phyloP scores from a whole-genome alignment of 495 filamentous ascomycete species.

The Hypoxylon trugodes region DNA sequence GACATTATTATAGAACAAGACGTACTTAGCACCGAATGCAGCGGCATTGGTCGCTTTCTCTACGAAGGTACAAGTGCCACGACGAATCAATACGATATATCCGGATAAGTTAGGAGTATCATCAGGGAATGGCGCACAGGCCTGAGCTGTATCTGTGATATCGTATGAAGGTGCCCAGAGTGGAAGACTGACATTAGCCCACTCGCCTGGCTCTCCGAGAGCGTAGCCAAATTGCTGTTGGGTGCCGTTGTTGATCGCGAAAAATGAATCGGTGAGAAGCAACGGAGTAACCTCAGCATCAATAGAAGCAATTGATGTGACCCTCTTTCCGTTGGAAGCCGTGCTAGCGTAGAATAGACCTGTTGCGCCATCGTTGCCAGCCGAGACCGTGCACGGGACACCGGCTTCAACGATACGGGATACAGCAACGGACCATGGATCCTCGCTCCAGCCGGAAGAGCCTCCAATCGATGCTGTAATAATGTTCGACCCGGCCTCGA shows the following conservation, averaged over 20 bases:
- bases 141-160: constrained; percentile 55
- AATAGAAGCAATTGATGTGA: constrained; percentile 62
- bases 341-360: constrained; percentile 65
- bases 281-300: constrained; percentile 56
- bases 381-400: constrained; percentile 63
- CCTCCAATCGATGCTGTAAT: constrained; percentile 69
- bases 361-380: constrained; percentile 60
- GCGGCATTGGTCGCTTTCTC: constrained; percentile 59
- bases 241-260: constrained; percentile 41
- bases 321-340: constrained; percentile 59
- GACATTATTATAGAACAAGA: constrained; percentile 63
- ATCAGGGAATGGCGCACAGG: constrained; percentile 54
- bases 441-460: constrained; percentile 63
- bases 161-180: constrained; percentile 61
- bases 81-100: constrained; percentile 63
- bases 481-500: constrained; percentile 65
- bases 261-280: constrained; percentile 50
- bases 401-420: constrained; percentile 64
- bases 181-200: constrained; percentile 52
- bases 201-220: constrained; percentile 48
- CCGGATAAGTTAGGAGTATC: constrained; percentile 59
- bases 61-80: constrained; percentile 60
- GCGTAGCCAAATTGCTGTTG: constrained; percentile 49
- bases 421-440: constrained; percentile 62
- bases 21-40: constrained; percentile 62